These are phyloP conservation scores for Vachellia pachyceras DNA, from an alignment of 306 rosid genomes.

Conservation along the genomic window DNA sequence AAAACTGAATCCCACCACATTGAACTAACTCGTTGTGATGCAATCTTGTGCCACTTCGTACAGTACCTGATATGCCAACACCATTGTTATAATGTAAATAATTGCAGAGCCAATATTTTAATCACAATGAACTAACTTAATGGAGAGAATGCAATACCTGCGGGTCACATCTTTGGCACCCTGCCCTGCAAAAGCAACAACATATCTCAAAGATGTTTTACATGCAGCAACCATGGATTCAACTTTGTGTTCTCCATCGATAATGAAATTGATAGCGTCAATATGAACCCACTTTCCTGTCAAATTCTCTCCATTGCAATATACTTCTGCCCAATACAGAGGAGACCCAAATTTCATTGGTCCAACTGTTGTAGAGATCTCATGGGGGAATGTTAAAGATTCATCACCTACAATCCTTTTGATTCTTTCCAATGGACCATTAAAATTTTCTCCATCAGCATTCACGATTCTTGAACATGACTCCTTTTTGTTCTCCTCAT, in stretches of 20 bases:
- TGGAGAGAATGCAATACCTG: slow-evolving; percentile 63
- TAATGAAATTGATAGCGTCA: slow-evolving; percentile 78
- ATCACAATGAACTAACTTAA: slow-evolving; percentile 20
- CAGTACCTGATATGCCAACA: slow-evolving; percentile 67
- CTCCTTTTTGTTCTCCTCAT: slow-evolving; percentile 45
- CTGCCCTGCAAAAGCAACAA: slow-evolving; percentile 90
- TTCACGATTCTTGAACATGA: slow-evolving; percentile 36
- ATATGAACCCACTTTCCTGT: slow-evolving; percentile 97
- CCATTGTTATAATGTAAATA: neutral
- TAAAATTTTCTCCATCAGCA: slow-evolving; percentile 39
- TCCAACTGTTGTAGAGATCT: slow-evolving; percentile 82
- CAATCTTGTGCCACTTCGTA: slow-evolving; percentile 88
- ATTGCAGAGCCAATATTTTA: slow-evolving; percentile 20
- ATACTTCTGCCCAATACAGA: slow-evolving; percentile 94
- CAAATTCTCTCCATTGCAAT: slow-evolving; percentile 84
- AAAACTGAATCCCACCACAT: slow-evolving; percentile 87
- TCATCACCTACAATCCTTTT: slow-evolving; percentile 60
- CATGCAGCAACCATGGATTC: slow-evolving; percentile 89
- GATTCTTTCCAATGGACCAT: slow-evolving; percentile 55
- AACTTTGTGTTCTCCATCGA: slow-evolving; percentile 88
- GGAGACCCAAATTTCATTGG: slow-evolving; percentile 84
- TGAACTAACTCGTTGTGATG: slow-evolving; percentile 72
- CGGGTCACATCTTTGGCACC: slow-evolving; percentile 98
- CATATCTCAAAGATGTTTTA: slow-evolving; percentile 87
- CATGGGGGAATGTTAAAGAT: slow-evolving; percentile 54